Base-by-base conservation (phyloP, 352 stramenopile species). In the Pseudoperonospora humuli region DNA sequence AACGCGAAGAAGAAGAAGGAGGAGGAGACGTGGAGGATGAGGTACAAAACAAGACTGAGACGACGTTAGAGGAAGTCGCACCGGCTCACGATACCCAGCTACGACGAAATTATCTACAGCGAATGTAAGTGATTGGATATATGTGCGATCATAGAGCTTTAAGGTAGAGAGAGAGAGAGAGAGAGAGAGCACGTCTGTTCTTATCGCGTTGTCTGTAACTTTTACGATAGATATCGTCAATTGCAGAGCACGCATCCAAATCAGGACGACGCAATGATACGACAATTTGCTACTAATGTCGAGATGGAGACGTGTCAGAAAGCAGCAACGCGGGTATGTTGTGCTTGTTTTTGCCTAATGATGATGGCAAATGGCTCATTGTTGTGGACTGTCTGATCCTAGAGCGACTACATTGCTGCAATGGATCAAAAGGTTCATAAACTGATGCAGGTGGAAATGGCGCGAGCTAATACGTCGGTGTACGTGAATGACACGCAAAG, bases 261-360 rank as follows among this genome's bases (percentile, higher is more conserved):
- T 23, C 63, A 87, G 39, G 67, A 84, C 13, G 65, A 85, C 24
- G 28, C 47, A 0, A 51, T 60, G 21, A 58, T 86, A 20, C 67
- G 72, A 0, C 57, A 79, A 17, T 45, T 83, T n/a, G 77, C 77
- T 5, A 84, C 67, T 3, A 78, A 65, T 17, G 39, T 87, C 11
- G 77, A 90, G 63, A 79, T 86, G 62, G 69, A 82, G 25, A 61
- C 73, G 8, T 89, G 72, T 25, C 58, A 64, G 18, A 71, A 75
- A 45, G 37, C 61, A 0, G 15, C 57, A 0, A 72, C 54, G 2
- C 40, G 60, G 47, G 77, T 87, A 64, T 17, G 17, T 39, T 14
- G 34, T 20, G 13, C 21, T 37, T 37, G n/a, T 23, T 44, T 11
- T 47, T 48, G 39, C 20, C 45, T 51, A 57, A 43, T 31, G 13